Conservation (phyloP, 2,329 filamentous ascomycete genomes). For the Cladosporium cucumerinum region DNA sequence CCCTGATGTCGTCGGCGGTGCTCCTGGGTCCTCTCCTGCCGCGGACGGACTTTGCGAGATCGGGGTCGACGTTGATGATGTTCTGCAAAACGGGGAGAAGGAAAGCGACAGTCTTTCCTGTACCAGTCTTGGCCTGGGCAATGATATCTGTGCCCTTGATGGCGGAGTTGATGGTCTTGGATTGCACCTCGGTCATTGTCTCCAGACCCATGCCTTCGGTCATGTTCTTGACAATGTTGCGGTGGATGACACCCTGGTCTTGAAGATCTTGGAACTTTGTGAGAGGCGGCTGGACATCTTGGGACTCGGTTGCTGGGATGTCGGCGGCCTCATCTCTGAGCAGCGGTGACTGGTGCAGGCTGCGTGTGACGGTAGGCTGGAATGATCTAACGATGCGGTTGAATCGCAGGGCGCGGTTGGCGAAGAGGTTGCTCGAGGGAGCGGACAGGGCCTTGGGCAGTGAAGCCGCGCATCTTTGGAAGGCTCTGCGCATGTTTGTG, state of each 20-base stretch:
- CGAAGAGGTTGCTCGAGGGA: constrained; percentile 17
- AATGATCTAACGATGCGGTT: constrained; percentile 12
- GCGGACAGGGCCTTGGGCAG: constrained; percentile 24
- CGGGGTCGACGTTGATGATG: constrained; percentile 63
- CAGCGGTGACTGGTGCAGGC: constrained; percentile 39
- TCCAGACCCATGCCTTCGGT: constrained; percentile 70
- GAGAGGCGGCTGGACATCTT: constrained; percentile 26
- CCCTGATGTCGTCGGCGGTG: constrained; percentile 54
- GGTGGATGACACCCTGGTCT: constrained; percentile 54
- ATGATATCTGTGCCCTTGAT: constrained; percentile 78
- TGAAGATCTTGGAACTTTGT: constrained; percentile 46
- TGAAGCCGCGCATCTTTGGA: constrained; percentile 32
- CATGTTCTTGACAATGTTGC: constrained; percentile 65
- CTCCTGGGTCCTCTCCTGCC: constrained; percentile 51
- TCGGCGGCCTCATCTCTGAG: constrained; percentile 32
- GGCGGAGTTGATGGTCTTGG: constrained; percentile 74
- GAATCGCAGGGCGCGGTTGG: constrained; percentile 17
- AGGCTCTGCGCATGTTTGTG: constrained; percentile 30
- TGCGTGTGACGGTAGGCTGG: constrained; percentile 15
- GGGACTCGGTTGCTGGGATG: constrained; percentile 22
- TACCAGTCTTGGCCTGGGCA: constrained; percentile 94
- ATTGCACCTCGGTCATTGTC: constrained; percentile 90
- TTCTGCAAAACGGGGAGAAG: constrained; percentile 80
- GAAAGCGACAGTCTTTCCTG: constrained; percentile 94
- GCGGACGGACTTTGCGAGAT: constrained; percentile 49